Conservation (phyloP, 2,329 filamentous ascomycete genomes). For the Beauveria brongniartii region DNA sequence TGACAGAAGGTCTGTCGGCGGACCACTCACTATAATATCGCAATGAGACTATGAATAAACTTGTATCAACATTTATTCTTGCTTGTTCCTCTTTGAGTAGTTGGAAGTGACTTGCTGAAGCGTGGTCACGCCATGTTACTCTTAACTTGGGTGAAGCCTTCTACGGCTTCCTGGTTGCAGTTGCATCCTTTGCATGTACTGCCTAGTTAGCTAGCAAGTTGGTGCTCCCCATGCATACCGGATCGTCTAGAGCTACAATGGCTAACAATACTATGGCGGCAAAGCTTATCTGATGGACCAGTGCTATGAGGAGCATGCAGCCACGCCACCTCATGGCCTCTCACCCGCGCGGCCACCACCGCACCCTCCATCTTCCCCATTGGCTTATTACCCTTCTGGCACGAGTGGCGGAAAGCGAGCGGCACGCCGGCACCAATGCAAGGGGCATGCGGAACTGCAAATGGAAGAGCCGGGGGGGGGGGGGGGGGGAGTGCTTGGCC, state of each 20-base stretch:
- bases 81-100: not conserved
- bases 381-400: not conserved
- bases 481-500: not conserved
- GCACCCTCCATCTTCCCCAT: not conserved
- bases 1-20: constrained; percentile 7
- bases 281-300: not conserved
- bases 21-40: constrained; percentile 9
- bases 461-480: not conserved
- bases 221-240: not conserved
- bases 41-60: constrained; percentile 11
- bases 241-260: not conserved
- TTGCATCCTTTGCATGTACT: not conserved
- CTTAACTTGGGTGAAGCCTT: not conserved
- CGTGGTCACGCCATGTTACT: not conserved
- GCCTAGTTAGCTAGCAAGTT: too few species aligned
- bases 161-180: not conserved
- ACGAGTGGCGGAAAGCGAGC: not conserved
- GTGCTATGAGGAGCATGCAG: not conserved
- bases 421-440: not conserved
- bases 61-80: not conserved
- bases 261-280: not conserved
- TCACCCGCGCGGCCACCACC: not conserved
- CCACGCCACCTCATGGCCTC: not conserved
- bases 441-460: not conserved
- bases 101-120: too few species aligned